Conservation (phyloP, 257 asterid genomes). For the Dorcoceras hygrometricum region DNA sequence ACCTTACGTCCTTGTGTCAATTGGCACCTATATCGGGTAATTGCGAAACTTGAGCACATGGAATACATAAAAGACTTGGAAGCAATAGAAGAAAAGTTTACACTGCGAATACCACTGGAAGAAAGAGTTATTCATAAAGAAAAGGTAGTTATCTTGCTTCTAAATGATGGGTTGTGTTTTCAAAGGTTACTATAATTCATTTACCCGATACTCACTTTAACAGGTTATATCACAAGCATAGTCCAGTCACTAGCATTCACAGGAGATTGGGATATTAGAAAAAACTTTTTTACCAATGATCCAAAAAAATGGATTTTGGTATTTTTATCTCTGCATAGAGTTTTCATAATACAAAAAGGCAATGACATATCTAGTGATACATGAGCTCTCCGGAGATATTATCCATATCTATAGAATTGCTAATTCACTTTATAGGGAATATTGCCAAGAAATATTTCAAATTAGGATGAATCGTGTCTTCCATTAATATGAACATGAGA, state of each 20-base stretch:
- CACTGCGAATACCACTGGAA: not conserved
- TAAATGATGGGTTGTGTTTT: not conserved
- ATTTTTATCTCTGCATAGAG: not conserved
- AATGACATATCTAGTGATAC: not conserved
- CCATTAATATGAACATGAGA: slow-evolving; percentile 7
- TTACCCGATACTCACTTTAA: not conserved
- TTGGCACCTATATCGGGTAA: slow-evolving; percentile 61
- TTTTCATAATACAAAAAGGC: not conserved
- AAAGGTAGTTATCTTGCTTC: slow-evolving; percentile 14
- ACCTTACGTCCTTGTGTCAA: slow-evolving; percentile 95
- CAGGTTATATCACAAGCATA: not conserved
- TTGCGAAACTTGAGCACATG: slow-evolving; percentile 20
- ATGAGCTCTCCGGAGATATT: not conserved
- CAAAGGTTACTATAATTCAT: not conserved
- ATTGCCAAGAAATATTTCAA: not conserved
- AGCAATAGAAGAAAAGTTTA: no score
- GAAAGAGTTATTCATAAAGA: not conserved
- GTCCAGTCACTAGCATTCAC: not conserved
- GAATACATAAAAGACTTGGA: no score
- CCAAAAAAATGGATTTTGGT: not conserved
- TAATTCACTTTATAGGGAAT: not conserved
- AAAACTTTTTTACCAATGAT: not conserved
- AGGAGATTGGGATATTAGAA: not conserved
- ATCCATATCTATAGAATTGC: not conserved
- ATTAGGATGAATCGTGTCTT: not conserved